These are phyloP conservation scores for Craspedostauros australis DNA, from an alignment of 108 stramenopile genomes.

Conservation along the genomic window DNA sequence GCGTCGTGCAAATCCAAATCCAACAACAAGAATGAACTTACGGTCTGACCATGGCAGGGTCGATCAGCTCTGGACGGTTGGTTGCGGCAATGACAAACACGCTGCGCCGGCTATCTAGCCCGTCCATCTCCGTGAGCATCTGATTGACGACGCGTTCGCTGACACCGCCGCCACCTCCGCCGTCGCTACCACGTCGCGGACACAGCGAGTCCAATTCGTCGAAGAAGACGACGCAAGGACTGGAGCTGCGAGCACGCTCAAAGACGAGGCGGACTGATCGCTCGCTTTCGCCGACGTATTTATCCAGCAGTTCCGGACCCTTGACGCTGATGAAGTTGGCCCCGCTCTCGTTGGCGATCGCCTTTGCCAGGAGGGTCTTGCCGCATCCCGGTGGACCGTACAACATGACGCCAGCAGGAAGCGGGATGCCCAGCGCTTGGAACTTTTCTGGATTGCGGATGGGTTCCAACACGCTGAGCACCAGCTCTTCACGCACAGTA, in stretches of 20 bases:
- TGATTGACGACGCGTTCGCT: conserved; percentile 97
- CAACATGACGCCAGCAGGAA: conserved; percentile 91
- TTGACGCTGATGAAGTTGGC: conserved; percentile 98
- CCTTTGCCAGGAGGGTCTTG: conserved; percentile 98
- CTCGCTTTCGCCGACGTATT: conserved; percentile 97
- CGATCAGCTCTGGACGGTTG: conserved; percentile 92
- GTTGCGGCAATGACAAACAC: conserved; percentile 96
- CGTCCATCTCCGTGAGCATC: conserved; percentile 98
- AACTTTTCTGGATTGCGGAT: conserved; percentile 95
- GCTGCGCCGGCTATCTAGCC: conserved; percentile 85
- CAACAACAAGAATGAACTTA: conserved; percentile 23
- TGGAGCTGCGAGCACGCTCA: conserved; percentile 77
- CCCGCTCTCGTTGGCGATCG: conserved; percentile 96
- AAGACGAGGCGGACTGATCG: conserved; percentile 90
- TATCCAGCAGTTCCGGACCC: conserved; percentile 89
- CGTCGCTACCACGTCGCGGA: conserved; percentile 87
- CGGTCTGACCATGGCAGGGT: conserved; percentile 94
- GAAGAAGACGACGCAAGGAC: conserved; percentile 98
- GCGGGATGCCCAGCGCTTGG: conserved; percentile 63
- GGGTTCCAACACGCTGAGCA: conserved; percentile 89
- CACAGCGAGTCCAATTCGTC: conserved; percentile 98
- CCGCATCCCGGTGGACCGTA: conserved; percentile 99
- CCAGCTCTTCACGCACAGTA: conserved; percentile 90
- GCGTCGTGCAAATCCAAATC: neutral
- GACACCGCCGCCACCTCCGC: conserved; percentile 89